Evolutionary conservation across 2,329 filamentous ascomycete species (phyloP).

Genomic region (Diaporthe vaccinii): DNA sequence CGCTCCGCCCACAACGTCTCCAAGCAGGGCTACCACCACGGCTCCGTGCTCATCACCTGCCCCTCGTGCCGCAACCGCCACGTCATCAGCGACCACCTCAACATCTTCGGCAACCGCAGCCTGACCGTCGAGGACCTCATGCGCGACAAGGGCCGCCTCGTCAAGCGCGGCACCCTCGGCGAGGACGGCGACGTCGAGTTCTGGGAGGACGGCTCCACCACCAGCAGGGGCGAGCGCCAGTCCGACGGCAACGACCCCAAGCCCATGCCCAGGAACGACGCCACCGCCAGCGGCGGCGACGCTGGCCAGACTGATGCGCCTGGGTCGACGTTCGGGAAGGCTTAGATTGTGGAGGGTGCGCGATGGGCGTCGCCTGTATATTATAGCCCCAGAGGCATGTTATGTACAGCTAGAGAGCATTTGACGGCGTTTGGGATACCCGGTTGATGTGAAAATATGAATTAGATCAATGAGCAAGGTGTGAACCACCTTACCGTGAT

Average conservation of each 20-base stretch:
- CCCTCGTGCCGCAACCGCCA: conserved; percentile 89
- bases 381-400: neutral
- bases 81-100: conserved; percentile 90
- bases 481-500: neutral
- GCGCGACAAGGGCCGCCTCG: conserved; percentile 78
- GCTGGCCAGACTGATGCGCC: conserved; percentile 42
- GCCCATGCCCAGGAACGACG: conserved; percentile 13
- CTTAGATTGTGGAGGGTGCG: neutral
- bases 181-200: conserved; percentile 92
- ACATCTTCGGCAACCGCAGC: conserved; percentile 79
- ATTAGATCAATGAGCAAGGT: neutral
- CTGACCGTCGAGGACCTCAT: conserved; percentile 84
- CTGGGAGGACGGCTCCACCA: conserved; percentile 80
- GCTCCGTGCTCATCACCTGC: conserved; percentile 90
- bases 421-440: conserved; percentile 37
- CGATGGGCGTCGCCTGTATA: neutral
- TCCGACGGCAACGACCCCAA: conserved; percentile 42
- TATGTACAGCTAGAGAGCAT: conserved; percentile 12
- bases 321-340: conserved; percentile 47
- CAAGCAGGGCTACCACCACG: conserved; percentile 95
- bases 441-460: neutral
- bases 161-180: conserved; percentile 79
- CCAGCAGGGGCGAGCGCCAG: conserved; percentile 44
- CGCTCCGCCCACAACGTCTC: conserved; percentile 89
- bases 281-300: conserved; percentile 1